Evolutionary conservation across 2,329 filamentous ascomycete genomes (phyloP).

Genomic region (Aspergillus unguis): DNA sequence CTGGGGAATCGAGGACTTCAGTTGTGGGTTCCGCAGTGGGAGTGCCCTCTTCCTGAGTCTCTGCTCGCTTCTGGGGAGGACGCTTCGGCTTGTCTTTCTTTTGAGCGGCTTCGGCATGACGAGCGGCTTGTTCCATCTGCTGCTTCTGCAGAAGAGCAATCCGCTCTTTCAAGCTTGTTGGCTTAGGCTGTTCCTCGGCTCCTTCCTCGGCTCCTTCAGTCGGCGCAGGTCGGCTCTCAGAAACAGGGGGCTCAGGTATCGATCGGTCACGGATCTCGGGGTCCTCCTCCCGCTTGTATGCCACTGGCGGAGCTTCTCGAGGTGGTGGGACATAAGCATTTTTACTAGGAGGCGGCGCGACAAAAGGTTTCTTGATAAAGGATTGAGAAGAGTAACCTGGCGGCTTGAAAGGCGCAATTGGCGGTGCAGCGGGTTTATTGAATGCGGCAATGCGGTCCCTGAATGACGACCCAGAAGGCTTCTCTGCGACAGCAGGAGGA

Average conservation of each 20-base stretch:
- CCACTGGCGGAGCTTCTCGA: slow-evolving; percentile 68
- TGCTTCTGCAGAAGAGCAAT: slow-evolving; percentile 93
- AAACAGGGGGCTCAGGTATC: slow-evolving; percentile 33
- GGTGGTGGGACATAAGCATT: slow-evolving; percentile 80
- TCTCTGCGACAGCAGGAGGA: slow-evolving; percentile 64
- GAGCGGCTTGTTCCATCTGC: slow-evolving; percentile 81
- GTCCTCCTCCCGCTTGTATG: slow-evolving; percentile 86
- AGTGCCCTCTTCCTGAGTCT: slow-evolving; percentile 37
- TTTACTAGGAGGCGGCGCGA: slow-evolving; percentile 88
- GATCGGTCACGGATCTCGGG: slow-evolving; percentile 46
- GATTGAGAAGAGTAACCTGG: slow-evolving; percentile 56
- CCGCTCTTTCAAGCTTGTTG: slow-evolving; percentile 87
- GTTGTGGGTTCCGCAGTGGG: slow-evolving; percentile 25
- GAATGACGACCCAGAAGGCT: slow-evolving; percentile 74
- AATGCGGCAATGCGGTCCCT: slow-evolving; percentile 95
- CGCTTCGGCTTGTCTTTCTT: slow-evolving; percentile 89
- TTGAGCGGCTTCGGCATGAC: slow-evolving; percentile 71
- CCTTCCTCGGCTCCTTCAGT: slow-evolving; percentile 53
- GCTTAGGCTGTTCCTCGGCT: slow-evolving; percentile 78
- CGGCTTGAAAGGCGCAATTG: slow-evolving; percentile 86
- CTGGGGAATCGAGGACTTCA: slow-evolving; percentile 31
- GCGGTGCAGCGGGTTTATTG: slow-evolving; percentile 82
- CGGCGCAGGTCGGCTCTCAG: slow-evolving; percentile 29
- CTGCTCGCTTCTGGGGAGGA: slow-evolving; percentile 62
- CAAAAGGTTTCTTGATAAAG: slow-evolving; percentile 96